Base-by-base conservation (phyloP, 345 rosid species). In the Lenwebbia sp. region DNA sequence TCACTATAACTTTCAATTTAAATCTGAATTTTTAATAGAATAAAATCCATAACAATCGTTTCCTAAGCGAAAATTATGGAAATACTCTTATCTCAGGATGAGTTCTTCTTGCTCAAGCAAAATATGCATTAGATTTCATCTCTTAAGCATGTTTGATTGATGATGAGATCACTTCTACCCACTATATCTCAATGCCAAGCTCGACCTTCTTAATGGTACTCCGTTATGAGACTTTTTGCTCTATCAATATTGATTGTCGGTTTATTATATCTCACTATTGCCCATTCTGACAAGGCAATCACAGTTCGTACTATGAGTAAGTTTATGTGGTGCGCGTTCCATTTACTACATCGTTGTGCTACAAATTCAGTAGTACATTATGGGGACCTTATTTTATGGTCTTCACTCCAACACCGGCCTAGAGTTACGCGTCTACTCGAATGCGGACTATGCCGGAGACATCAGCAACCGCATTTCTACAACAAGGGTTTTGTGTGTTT, bases 1-100 rank as follows among this genome's bases (percentile, higher is more conserved):
- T 0, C 0, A 0, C 10, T 13, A 28, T 0, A 1, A 28, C 22
- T 62, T 9, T 62, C 3, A 3, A 3, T 5, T 62, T 62, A 62
- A 62, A 62, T 62, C 6, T 13, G 2, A 60, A 2, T 60, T 28
- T n/a, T 28, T 13, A n/a, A 60, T 60, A 14, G 10, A 28, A 28
- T 13, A 3, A 5, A 60, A 60, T 4, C 21, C 74, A 60, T 28
- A 60, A 28, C 21, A 60, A 60, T 60, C 37, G 1, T 6, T 60
- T 60, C 30, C 5, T 6, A 60, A 13, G 8, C 4, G 30, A 9
- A n/a, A 60, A 60, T 33, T 28, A 60, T 1, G 37, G 15, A 60
- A 28, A 60, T 6, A 33, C 74, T 60, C 2, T n/a, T 5, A 60
- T 28, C 74, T 17, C 1, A 6, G 28, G 37, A 28, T 8, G 21